Base-by-base conservation (phyloP, 225 moss, liverwort and hornwort species). In the Bryoerythrophyllum caledonicum region DNA sequence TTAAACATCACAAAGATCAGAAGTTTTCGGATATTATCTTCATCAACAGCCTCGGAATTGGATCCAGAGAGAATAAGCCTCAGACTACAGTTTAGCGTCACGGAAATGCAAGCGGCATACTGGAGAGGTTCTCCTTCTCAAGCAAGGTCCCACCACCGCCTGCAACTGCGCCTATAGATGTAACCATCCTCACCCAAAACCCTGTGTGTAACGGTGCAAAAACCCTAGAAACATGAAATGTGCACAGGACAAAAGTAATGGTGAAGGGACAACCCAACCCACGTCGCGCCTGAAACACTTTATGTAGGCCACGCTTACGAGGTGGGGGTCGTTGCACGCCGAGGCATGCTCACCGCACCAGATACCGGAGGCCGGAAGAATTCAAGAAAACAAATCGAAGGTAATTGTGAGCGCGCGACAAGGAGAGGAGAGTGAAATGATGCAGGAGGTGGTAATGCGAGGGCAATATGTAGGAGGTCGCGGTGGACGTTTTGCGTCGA, bases 41-140 rank as follows among this genome's bases (percentile, higher is more conserved):
- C 78, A 75, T 60, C 63, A 71, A 23, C 38, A 38, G 38, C 38
- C 9, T 38, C 38, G 38, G 38, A 8, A 38, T 38, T 0, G 10
- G 37, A 38, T 8, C 38, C 8, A 38, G 8, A 38, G 9, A 38
- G 9, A 38, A 38, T 8, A 23, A 21, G 43, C 70, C 79, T 81
- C 76, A 79, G 69, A 61, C 63, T 49, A 71, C 55, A 76, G 10
- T 20, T 46, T 4, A 20, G 51, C 70, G 67, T 74, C 76, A 84
- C n/a, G 28, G 71, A 82, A 79, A 74, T 74, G 76, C 76, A 77
- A 35, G 65, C 37, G 70, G 74, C 40, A 28, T 57, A 71, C 74
- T 79, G 63, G 44, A 57, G 75, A 76, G 76, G 76, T 79, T 84
- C 79, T 79, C 79, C 87, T 81, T 61, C 65, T 72, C 65, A 76